Conservation (phyloP, 2,329 filamentous ascomycete genomes). For the Zasmidium citrigriseum region DNA sequence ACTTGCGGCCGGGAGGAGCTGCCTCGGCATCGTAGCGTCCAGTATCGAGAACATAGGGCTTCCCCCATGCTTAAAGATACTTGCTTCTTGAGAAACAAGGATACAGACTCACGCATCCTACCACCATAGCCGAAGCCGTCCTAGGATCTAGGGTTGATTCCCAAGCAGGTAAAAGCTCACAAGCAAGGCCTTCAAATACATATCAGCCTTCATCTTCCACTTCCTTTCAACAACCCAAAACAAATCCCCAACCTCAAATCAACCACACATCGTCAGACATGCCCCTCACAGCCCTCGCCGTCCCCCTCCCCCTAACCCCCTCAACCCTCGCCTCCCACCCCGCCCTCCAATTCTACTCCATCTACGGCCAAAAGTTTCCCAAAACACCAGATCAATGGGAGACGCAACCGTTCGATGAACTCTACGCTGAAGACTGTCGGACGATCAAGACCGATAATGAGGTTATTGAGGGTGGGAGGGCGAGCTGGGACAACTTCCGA, state of each 20-base stretch:
- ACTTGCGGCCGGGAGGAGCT: too few relatives aligned
- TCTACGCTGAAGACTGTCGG: constrained; percentile 12
- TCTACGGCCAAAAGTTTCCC: constrained; percentile 17
- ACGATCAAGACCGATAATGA: constrained; percentile 6
- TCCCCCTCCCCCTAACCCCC: background rate
- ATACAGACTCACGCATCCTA: too few relatives aligned
- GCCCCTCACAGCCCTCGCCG: background rate
- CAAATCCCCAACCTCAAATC: background rate
- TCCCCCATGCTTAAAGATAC: too few relatives aligned
- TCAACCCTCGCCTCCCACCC: background rate
- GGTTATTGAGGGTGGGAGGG: background rate
- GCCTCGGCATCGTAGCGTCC: too few relatives aligned
- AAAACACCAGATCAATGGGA: constrained; percentile 11
- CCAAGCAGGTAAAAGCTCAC: too few relatives aligned
- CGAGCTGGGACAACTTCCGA: constrained; percentile 10
- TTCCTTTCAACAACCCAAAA: background rate
- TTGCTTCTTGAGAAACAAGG: too few relatives aligned
- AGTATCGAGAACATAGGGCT: too few relatives aligned
- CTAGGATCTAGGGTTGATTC: too few relatives aligned
- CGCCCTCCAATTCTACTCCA: constrained; percentile 11
- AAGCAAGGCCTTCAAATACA: too few relatives aligned
- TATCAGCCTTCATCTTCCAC: background rate
- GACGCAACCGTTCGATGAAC: constrained; percentile 1
- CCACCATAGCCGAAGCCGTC: too few relatives aligned
- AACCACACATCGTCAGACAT: background rate